A percentile compares a stretch with the other conserved stretches of the same genome.
Evolutionary conservation across 169 alveolate species (phyloP).

Genomic region (Cryptosporidium muris): DNA sequence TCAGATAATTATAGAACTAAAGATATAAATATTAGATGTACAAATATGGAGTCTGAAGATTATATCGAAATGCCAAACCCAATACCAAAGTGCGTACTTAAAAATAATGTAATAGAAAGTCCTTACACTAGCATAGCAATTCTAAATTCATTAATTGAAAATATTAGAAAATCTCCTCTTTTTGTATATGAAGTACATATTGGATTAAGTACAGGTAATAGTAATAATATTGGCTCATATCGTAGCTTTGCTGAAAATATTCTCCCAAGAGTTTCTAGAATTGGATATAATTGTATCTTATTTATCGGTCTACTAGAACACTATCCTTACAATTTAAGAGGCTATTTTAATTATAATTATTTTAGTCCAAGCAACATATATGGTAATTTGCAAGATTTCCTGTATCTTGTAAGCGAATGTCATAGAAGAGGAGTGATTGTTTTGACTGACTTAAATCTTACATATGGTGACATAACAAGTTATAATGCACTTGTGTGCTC

Average conservation of each 20-base stretch:
- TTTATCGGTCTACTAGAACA: conserved; percentile 59
- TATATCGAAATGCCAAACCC: background rate
- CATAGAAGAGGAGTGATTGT: conserved; percentile 48
- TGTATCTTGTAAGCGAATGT: conserved; percentile 43
- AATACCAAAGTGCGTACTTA: conserved; percentile 38
- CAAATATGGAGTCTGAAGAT: background rate
- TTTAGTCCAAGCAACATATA: conserved; percentile 50
- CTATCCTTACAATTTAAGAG: conserved; percentile 78
- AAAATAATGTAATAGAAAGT: background rate
- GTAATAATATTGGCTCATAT: conserved; percentile 85
- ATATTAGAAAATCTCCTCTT: conserved; percentile 72
- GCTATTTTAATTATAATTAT: conserved; percentile 8
- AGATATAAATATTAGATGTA: no score
- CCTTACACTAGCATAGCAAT: background rate
- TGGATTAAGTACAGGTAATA: conserved; percentile 82
- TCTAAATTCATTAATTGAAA: background rate
- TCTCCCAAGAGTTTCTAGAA: conserved; percentile 87
- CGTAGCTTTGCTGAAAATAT: conserved; percentile 86
- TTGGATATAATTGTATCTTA: conserved; percentile 84
- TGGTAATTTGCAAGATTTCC: conserved; percentile 50
- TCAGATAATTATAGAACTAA: no score
- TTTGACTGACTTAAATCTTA: conserved; percentile 31
- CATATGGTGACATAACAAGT: conserved; percentile 57
- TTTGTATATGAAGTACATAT: conserved; percentile 91
- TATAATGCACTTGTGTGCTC: conserved; percentile 50